Percentiles rank a stretch among this genome's conserved stretches.
These are phyloP conservation scores for Cryptococcus wingfieldii DNA, from an alignment of 1,284 basidiomycete genomes.

Conservation along the genomic window DNA sequence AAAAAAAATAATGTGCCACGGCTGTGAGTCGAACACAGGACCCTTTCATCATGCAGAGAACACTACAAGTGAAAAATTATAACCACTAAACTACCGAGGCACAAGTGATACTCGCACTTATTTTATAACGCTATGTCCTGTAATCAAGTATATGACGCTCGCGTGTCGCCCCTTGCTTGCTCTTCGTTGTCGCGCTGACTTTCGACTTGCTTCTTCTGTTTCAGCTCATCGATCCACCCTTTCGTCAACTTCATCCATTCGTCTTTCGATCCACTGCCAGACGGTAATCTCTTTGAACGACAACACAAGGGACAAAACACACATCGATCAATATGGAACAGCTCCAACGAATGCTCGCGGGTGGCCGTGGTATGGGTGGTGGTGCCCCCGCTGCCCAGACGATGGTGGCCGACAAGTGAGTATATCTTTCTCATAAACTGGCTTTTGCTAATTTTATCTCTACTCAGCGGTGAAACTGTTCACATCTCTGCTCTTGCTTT, in stretches of 20 bases:
- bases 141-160: background rate
- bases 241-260: background rate
- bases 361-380: conserved; percentile 15
- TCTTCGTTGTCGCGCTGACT: background rate
- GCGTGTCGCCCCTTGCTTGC: background rate
- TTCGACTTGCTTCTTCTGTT: background rate
- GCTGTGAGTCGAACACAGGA: conserved; percentile 18
- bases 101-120: background rate
- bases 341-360: conserved; percentile 10
- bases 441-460: background rate
- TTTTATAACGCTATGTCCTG: background rate
- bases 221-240: background rate
- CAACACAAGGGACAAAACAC: background rate
- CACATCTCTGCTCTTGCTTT: conserved; percentile 92
- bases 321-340: conserved; percentile 5
- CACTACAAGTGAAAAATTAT: conserved; percentile 23
- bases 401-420: conserved; percentile 49
- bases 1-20: conserved; percentile 10
- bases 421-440: background rate
- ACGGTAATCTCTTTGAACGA: background rate
- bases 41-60: conserved; percentile 15
- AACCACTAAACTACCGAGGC: conserved; percentile 21
- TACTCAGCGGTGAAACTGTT: conserved; percentile 81
- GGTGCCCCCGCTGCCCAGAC: conserved; percentile 31
- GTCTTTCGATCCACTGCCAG: background rate